Evolutionary conservation across 208 protist genomes (phyloP).

Genomic region (Giardia duodenalis): DNA sequence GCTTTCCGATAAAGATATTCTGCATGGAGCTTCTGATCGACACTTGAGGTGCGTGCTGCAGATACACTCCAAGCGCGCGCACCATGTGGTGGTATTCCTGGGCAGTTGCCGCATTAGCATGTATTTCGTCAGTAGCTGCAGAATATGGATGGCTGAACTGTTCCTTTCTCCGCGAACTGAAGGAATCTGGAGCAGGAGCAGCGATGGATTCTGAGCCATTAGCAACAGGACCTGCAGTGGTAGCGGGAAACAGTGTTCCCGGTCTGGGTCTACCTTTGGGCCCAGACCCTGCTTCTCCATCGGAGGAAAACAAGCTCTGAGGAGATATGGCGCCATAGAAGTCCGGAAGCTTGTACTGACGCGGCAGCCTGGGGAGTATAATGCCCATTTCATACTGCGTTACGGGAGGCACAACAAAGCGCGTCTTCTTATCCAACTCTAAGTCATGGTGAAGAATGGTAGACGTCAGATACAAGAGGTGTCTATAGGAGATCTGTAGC

Average conservation of each 20-base stretch:
- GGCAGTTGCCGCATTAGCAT: neutral
- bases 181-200: neutral
- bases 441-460: neutral
- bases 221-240: neutral
- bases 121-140: neutral
- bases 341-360: neutral
- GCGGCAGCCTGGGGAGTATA: neutral
- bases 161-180: too few species aligned
- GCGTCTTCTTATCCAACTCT: neutral
- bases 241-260: neutral
- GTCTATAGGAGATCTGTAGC: neutral
- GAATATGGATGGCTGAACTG: neutral
- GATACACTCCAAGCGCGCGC: neutral
- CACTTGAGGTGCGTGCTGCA: neutral
- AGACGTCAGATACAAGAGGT: neutral
- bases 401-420: neutral
- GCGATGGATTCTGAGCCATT: neutral
- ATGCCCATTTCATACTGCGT: neutral
- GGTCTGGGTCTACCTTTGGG: too few species aligned
- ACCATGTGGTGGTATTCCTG: neutral
- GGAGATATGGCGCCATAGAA: neutral
- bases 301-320: neutral
- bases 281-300: neutral
- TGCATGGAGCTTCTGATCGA: neutral
- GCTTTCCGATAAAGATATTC: constrained; percentile 47